Conservation (phyloP, 2,329 filamentous ascomycete species). For the Fusarium sp. region DNA sequence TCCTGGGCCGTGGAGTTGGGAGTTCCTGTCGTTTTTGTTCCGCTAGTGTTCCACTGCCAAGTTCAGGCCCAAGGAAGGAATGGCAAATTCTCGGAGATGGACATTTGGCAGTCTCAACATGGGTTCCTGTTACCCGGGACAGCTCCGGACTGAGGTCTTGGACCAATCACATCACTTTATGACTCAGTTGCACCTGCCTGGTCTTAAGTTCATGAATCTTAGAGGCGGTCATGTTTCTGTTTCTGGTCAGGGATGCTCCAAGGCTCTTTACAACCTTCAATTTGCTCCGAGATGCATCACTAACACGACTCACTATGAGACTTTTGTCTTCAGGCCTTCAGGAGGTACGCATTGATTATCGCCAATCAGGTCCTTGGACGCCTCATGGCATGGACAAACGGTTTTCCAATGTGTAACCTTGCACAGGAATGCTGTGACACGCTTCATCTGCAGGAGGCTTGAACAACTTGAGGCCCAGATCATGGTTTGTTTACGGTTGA, state of each 20-base stretch:
- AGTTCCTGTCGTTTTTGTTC: slow-evolving; percentile 6
- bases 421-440: slow-evolving; percentile 31
- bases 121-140: slow-evolving; percentile 37
- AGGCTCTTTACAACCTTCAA: not conserved
- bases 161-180: slow-evolving; percentile 11
- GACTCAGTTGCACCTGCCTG: slow-evolving; percentile 23
- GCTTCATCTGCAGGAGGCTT: slow-evolving; percentile 29
- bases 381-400: slow-evolving; percentile 17
- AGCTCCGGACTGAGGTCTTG: slow-evolving; percentile 13
- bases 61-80: slow-evolving; percentile 15
- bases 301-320: slow-evolving; percentile 11
- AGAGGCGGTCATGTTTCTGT: slow-evolving; percentile 16
- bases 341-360: not conserved
- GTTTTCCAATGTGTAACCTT: slow-evolving; percentile 11
- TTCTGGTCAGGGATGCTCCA: not conserved
- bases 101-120: slow-evolving; percentile 7
- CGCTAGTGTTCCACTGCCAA: slow-evolving; percentile 25
- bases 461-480: slow-evolving; percentile 26
- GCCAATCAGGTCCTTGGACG: slow-evolving; percentile 21
- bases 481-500: slow-evolving; percentile 23
- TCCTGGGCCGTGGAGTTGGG: slow-evolving; percentile 4
- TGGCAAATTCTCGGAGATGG: slow-evolving; percentile 32
- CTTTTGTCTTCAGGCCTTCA: slow-evolving; percentile 8
- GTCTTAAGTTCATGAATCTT: slow-evolving; percentile 27
- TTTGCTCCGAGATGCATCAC: slow-evolving; percentile 8